Evolutionary conservation across 805 yeast species (phyloP).

Genomic region (Grigorovia yakushimaensis): DNA sequence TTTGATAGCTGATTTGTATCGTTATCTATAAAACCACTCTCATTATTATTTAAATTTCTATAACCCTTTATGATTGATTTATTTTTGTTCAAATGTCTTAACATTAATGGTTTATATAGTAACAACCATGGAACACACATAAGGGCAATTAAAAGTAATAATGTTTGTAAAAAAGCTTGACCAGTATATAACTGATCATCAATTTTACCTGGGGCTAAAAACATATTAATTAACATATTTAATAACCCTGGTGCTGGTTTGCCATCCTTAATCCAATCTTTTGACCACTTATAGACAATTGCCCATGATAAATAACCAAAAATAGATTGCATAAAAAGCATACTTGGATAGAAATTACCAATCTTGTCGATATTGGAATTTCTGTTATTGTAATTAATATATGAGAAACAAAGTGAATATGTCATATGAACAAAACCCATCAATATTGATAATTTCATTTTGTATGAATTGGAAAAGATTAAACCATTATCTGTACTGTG

Average conservation of each 20-base stretch:
- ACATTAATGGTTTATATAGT: conserved; percentile 69
- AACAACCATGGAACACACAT: conserved; percentile 89
- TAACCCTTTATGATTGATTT: conserved; percentile 31
- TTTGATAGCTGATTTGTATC: conserved; percentile 16
- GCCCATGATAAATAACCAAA: conserved; percentile 84
- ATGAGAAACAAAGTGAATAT: conserved; percentile 76
- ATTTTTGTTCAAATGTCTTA: conserved; percentile 45
- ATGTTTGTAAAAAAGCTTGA: conserved; percentile 65
- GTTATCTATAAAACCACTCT: conserved; percentile 27
- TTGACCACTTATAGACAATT: conserved; percentile 88
- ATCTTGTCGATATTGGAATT: conserved; percentile 66
- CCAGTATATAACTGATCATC: conserved; percentile 74
- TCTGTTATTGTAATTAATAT: conserved; percentile 66
- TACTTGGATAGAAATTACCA: conserved; percentile 92
- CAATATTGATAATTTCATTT: conserved; percentile 90
- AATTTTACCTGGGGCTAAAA: conserved; percentile 81
- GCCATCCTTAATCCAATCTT: conserved; percentile 75
- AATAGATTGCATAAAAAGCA: conserved; percentile 90
- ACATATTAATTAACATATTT: conserved; percentile 94
- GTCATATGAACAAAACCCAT: conserved; percentile 96
- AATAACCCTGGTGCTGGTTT: conserved; percentile 85
- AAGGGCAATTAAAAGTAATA: conserved; percentile 66
- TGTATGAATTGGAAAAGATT: conserved; percentile 87
- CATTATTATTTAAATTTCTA: conserved; percentile 24
- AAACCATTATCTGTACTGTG: conserved; percentile 92